These are phyloP conservation scores for Thelonectria blattea DNA, from an alignment of 2,329 filamentous ascomycete genomes.

Conservation along the genomic window DNA sequence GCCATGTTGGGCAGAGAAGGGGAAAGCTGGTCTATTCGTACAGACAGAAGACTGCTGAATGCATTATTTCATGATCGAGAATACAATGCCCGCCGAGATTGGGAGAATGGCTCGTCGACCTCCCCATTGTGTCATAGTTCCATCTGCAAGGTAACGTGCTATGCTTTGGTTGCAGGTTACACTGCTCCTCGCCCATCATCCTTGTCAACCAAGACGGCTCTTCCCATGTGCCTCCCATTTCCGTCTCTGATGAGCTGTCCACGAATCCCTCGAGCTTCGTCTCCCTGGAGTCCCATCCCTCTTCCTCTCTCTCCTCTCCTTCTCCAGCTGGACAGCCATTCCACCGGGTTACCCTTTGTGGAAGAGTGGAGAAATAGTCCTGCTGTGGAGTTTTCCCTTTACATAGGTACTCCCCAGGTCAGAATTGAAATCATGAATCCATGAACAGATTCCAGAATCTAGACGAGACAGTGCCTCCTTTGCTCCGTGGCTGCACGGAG, in stretches of 20 bases:
- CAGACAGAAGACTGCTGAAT: too few species aligned
- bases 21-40: background rate
- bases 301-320: background rate
- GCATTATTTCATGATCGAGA: too few species aligned
- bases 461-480: background rate
- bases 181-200: slow-evolving; percentile 1
- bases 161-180: slow-evolving; percentile 7
- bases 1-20: background rate
- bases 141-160: slow-evolving; percentile 18
- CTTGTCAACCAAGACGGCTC: background rate
- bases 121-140: slow-evolving; percentile 7
- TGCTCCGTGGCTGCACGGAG: background rate
- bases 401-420: too few species aligned
- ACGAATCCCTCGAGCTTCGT: background rate
- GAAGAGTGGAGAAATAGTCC: slow-evolving; percentile 3
- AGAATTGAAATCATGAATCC: background rate
- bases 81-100: background rate
- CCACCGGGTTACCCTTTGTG: slow-evolving; percentile 14
- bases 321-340: background rate
- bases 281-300: background rate
- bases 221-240: background rate
- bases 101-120: background rate
- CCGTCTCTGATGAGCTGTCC: background rate
- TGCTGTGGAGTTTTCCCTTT: background rate
- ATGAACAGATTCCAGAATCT: background rate